A percentile compares a stretch with the other conserved stretches of the same genome.
Conservation (phyloP, 441 rosid species). For the Theobroma grandiflorum region DNA sequence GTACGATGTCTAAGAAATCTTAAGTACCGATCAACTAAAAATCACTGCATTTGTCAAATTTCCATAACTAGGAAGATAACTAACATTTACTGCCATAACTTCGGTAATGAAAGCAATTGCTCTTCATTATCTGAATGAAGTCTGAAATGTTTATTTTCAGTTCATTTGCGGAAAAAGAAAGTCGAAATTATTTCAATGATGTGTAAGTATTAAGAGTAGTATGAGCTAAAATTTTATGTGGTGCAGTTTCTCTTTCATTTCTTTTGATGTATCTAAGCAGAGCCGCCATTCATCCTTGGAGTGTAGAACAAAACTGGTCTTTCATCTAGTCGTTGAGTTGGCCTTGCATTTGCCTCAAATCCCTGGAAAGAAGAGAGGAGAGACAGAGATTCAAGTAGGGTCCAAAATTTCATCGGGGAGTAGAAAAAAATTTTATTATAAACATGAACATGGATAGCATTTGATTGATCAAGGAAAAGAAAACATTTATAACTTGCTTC, state of each 20-base stretch:
- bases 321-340: slow-evolving; percentile 44
- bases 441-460: neutral
- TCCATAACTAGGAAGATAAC: too few relatives aligned
- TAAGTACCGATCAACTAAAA: too few relatives aligned
- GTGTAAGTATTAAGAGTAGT: too few relatives aligned
- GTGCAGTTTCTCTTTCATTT: neutral
- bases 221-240: neutral
- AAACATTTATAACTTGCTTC: neutral
- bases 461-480: neutral
- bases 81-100: too few relatives aligned
- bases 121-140: too few relatives aligned
- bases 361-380: slow-evolving; percentile 39
- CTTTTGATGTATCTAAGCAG: neutral
- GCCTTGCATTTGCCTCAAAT: slow-evolving; percentile 65
- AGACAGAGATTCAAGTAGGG: neutral
- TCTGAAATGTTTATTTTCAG: too few relatives aligned
- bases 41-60: too few relatives aligned
- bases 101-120: too few relatives aligned
- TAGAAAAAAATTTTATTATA: neutral
- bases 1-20: too few relatives aligned
- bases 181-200: neutral
- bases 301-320: slow-evolving; percentile 47
- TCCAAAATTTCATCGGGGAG: neutral
- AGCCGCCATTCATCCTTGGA: slow-evolving; percentile 25
- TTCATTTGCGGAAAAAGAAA: too few relatives aligned